Evolutionary conservation across 2,329 filamentous ascomycete species (phyloP).

Genomic region (Penicillium sp.): DNA sequence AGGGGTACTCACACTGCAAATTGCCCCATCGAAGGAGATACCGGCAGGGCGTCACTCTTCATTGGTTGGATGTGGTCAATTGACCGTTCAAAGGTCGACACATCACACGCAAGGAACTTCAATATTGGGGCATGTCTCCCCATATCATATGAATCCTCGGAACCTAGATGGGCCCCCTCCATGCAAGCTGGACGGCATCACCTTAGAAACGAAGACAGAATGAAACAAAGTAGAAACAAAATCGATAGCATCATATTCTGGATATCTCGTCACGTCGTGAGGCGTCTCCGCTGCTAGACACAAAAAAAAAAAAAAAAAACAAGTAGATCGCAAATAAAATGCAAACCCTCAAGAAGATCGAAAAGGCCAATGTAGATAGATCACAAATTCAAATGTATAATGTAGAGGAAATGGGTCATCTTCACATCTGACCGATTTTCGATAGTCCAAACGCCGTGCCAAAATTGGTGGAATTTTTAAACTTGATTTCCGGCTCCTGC

Average conservation of each 20-base stretch:
- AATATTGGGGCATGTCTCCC: slow-evolving; percentile 8
- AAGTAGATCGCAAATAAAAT: slow-evolving; percentile 2
- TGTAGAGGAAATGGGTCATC: not conserved
- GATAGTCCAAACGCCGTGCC: slow-evolving; percentile 44
- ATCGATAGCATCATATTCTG: slow-evolving; percentile 7
- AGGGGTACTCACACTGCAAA: slow-evolving; percentile 1
- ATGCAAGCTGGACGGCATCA: not conserved
- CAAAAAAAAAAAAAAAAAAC: not conserved
- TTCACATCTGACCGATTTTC: slow-evolving; percentile 17
- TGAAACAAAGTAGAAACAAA: not conserved
- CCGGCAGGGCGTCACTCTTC: not conserved
- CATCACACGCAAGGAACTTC: slow-evolving; percentile 23
- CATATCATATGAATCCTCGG: slow-evolving; percentile 3
- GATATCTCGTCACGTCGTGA: slow-evolving; percentile 18
- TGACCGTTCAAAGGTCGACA: slow-evolving; percentile 3
- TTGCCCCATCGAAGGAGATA: slow-evolving; percentile 5
- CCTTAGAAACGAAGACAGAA: not conserved
- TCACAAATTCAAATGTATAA: slow-evolving; percentile 11
- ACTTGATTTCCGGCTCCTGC: slow-evolving; percentile 38
- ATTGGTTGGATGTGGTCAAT: not conserved
- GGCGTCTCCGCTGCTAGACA: slow-evolving; percentile 5
- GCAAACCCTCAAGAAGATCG: slow-evolving; percentile 1
- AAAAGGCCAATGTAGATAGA: slow-evolving; percentile 10
- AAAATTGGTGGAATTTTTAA: slow-evolving; percentile 46
- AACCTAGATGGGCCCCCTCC: not conserved